Evolutionary conservation across 306 rosid species (phyloP).

Genomic region (Alnus rubra): DNA sequence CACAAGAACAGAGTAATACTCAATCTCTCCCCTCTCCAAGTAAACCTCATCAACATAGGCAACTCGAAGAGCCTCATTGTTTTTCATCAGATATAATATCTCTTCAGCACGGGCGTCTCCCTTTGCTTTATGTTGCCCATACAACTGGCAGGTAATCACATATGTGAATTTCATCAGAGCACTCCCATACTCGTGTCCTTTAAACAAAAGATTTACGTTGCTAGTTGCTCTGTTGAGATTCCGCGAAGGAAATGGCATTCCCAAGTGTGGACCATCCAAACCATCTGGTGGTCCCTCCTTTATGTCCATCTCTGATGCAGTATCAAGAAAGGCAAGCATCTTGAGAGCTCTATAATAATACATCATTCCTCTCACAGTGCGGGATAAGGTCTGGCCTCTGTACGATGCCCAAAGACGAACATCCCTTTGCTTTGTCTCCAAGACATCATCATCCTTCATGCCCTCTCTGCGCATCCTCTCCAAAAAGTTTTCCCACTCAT

Average conservation of each 20-base stretch:
- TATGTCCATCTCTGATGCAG: conserved; percentile 76
- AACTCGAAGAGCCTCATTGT: conserved; percentile 90
- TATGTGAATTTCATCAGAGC: conserved; percentile 89
- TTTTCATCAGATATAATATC: conserved; percentile 70
- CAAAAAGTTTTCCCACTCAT: conserved; percentile 88
- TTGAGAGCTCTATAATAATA: conserved; percentile 84
- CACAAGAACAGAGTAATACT: conserved; percentile 91
- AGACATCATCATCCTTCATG: conserved; percentile 64
- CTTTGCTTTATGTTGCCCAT: conserved; percentile 74
- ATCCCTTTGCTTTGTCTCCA: conserved; percentile 53
- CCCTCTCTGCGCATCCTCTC: conserved; percentile 87
- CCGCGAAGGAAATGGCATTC: conserved; percentile 37
- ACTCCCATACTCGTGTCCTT: conserved; percentile 70
- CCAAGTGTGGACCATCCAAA: conserved; percentile 42
- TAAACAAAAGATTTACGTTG: conserved; percentile 55
- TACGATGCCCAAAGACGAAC: conserved; percentile 89
- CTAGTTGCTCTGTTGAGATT: conserved; percentile 52
- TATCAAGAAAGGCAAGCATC: conserved; percentile 87
- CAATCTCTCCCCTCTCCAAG: conserved; percentile 62
- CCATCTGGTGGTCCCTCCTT: conserved; percentile 47
- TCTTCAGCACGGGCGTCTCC: conserved; percentile 85
- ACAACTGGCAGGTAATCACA: conserved; percentile 87
- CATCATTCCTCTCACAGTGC: conserved; percentile 98
- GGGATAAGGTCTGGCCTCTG: conserved; percentile 93
- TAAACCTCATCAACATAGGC: conserved; percentile 87